Conservation (phyloP, 306 rosid species). For the Urtica urens region DNA sequence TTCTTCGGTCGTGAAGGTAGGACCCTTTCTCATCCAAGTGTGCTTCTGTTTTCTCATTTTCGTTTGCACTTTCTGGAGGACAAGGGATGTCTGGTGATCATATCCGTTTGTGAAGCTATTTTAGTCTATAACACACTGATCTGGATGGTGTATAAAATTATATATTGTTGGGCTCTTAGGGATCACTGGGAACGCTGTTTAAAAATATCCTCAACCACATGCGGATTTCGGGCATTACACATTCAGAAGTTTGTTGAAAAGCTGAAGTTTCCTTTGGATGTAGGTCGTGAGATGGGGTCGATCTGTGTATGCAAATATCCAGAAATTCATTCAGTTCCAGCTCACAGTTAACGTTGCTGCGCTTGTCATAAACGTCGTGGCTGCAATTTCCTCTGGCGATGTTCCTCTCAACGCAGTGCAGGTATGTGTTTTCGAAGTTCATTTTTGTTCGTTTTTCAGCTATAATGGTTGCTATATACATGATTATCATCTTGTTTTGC, state of each 20-base stretch:
- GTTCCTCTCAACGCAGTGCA: constrained; percentile 94
- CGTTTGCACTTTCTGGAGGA: background rate
- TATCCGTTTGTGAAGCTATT: background rate
- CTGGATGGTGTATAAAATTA: background rate
- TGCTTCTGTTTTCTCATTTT: background rate
- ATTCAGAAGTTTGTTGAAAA: no score
- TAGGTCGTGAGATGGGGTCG: constrained; percentile 98
- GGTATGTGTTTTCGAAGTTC: constrained; percentile 33
- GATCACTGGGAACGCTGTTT: no score
- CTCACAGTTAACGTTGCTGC: constrained; percentile 95
- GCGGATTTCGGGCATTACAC: no score
- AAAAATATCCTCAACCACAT: no score
- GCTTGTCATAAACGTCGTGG: constrained; percentile 75
- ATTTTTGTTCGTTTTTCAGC: background rate
- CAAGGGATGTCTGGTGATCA: background rate
- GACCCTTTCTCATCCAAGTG: background rate
- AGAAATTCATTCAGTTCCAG: constrained; percentile 96
- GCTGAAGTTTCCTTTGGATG: constrained; percentile 6
- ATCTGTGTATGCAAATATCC: constrained; percentile 91
- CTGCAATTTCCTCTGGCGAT: constrained; percentile 74
- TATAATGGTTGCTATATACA: background rate
- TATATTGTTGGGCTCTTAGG: no score
- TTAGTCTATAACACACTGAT: background rate
- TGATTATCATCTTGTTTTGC: constrained; percentile 10
- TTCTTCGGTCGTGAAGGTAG: constrained; percentile 76